Percentiles rank a stretch among this genome's conserved stretches.
These are phyloP conservation scores for Schwanniomyces polymorphus DNA, from an alignment of 805 yeast genomes.

Conservation along the genomic window DNA sequence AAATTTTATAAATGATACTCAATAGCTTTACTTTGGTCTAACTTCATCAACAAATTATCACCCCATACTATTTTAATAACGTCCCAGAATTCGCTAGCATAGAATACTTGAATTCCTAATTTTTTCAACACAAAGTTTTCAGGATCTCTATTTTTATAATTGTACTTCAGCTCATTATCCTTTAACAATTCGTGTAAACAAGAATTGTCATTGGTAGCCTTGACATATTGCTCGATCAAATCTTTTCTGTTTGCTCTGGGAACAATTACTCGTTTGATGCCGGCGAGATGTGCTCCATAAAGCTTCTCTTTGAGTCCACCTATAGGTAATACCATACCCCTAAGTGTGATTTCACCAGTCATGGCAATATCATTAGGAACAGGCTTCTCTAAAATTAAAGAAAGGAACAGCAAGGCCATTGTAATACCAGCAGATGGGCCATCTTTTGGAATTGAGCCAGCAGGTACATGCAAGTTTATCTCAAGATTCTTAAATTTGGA, in stretches of 20 bases:
- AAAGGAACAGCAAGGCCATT: slow-evolving; percentile 47
- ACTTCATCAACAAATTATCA: slow-evolving; percentile 31
- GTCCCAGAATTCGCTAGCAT: slow-evolving; percentile 78
- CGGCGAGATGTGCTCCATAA: slow-evolving; percentile 73
- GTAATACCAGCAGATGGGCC: slow-evolving; percentile 52
- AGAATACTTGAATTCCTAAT: slow-evolving; percentile 58
- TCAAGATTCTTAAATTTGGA: slow-evolving; percentile 54
- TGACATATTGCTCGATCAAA: slow-evolving; percentile 56
- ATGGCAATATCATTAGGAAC: slow-evolving; percentile 59
- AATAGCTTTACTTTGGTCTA: slow-evolving; percentile 24
- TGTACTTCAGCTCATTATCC: slow-evolving; percentile 29
- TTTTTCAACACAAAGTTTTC: slow-evolving; percentile 52
- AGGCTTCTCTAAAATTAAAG: slow-evolving; percentile 43
- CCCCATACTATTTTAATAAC: slow-evolving; percentile 75
- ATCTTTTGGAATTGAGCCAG: slow-evolving; percentile 48
- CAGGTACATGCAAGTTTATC: slow-evolving; percentile 53
- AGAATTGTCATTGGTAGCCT: slow-evolving; percentile 27
- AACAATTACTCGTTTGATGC: slow-evolving; percentile 54
- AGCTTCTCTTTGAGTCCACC: slow-evolving; percentile 81
- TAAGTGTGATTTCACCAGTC: slow-evolving; percentile 83
- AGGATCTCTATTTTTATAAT: slow-evolving; percentile 42
- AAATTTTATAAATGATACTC: slow-evolving; percentile 26
- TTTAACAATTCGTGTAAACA: slow-evolving; percentile 34
- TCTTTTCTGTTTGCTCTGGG: slow-evolving; percentile 74
- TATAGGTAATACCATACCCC: slow-evolving; percentile 78